A percentile compares a stretch with the other conserved stretches of the same genome.
Conservation (phyloP, 2,329 filamentous ascomycete species). For the Aspergillus udagawae region DNA sequence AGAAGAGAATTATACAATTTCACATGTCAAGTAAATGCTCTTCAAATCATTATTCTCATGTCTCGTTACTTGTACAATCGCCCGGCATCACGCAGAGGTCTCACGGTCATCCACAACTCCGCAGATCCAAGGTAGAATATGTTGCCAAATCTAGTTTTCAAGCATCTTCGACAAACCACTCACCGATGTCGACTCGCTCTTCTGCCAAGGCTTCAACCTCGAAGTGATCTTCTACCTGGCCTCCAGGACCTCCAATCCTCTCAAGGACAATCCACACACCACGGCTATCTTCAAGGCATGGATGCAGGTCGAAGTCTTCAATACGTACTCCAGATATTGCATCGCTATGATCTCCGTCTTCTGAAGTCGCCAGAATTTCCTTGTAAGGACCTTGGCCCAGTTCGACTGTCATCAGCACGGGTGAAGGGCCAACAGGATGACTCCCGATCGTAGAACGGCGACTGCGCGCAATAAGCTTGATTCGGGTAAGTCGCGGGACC, state of each 20-base stretch:
- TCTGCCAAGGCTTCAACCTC: conserved; percentile 42
- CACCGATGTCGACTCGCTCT: conserved; percentile 40
- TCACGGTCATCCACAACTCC: not conserved
- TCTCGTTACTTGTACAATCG: not conserved
- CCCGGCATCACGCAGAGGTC: not conserved
- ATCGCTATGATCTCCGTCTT: conserved; percentile 73
- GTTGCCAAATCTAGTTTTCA: conserved; percentile 9
- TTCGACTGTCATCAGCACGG: conserved; percentile 69
- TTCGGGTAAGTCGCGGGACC: conserved; percentile 55
- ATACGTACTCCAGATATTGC: conserved; percentile 63
- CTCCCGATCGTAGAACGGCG: conserved; percentile 39
- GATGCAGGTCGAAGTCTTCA: conserved; percentile 69
- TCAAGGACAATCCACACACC: conserved; percentile 80
- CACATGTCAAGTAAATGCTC: not conserved
- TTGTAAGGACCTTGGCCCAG: conserved; percentile 67
- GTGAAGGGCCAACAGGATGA: conserved; percentile 39
- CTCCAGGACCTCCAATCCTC: conserved; percentile 60
- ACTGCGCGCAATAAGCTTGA: conserved; percentile 54
- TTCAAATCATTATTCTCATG: not conserved
- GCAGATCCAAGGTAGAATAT: not conserved
- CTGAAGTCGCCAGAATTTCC: conserved; percentile 60
- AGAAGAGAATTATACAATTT: not conserved
- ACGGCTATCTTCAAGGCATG: conserved; percentile 51
- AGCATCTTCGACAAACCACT: conserved; percentile 37
- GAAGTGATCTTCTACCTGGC: conserved; percentile 46